Base-by-base conservation (phyloP, 2,329 filamentous ascomycete species). In the Diplodia mutila region DNA sequence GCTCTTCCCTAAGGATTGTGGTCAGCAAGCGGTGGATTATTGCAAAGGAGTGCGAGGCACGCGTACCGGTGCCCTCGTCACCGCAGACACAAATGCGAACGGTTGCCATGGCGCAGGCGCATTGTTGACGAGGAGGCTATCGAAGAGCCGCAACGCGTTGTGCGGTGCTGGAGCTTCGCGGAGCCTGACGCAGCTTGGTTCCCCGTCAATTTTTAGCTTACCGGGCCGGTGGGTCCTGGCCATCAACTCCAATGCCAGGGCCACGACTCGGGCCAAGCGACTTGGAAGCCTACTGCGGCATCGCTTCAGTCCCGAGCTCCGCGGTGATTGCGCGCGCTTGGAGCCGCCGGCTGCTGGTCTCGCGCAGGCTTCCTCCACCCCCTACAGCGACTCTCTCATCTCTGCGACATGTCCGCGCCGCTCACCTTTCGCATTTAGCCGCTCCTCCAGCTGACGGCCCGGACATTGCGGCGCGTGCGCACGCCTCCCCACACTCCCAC, bases 81-180 rank as follows among this genome's bases (percentile, higher is more conserved):
- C 95, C 95, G 82, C 94, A 97, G 68, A 98, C 92, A 80, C 93
- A 97, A 75, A 98, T 94, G 71, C 95, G 91, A 69, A 98, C 73
- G 34, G 74, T 73, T 27, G 73, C 72, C 74, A 75, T 75, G 42
- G 65, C 61, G 59, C 34, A 59, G 16, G 42, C 42, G 69, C 71
- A 73, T 72, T 21, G 54, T 69, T 37, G 49, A 59, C 14, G 64
- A 25, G 54, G 67, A 23, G 27, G 37, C 48, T 23, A 61, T 16
- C 18, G 49, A 46, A 46, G 51, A 49, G 65, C 48, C 42, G 59
- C 46, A 61, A 11, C 34, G 34, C 34, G 34, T 37, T 37, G 11
- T 9, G 32, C 34, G 34, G 34, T 37, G 61, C 66, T 70, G 51
- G 68, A 51, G 49, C 42, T 46, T 32, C 42, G 51, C 29, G 37